These are phyloP conservation scores for Omphalea diandra DNA, from an alignment of 441 rosid genomes.

Conservation along the genomic window DNA sequence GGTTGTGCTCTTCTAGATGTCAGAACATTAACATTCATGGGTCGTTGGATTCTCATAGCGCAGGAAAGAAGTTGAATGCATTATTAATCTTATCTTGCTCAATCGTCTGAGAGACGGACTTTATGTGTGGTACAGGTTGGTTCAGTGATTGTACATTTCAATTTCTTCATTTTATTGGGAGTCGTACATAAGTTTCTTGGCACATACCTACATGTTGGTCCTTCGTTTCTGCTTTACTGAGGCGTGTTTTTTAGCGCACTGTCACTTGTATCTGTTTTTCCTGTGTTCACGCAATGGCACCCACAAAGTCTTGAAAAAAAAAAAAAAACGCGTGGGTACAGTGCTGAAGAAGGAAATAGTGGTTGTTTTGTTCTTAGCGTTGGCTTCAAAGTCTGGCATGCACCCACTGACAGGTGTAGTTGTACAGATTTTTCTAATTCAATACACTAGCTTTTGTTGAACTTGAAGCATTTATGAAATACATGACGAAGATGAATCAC, in stretches of 20 bases:
- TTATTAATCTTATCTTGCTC: not conserved
- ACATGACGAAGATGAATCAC: not conserved
- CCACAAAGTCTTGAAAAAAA: too few species aligned
- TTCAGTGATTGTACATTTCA: not conserved
- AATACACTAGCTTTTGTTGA: not conserved
- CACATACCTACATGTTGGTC: not conserved
- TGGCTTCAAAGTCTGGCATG: conserved; percentile 3
- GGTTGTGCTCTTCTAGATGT: not conserved
- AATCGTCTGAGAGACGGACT: not conserved
- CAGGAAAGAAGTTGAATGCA: too few species aligned
- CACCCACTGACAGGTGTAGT: not conserved
- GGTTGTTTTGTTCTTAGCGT: not conserved
- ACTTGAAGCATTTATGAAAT: not conserved
- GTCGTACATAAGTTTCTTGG: too few species aligned
- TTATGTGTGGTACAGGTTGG: not conserved
- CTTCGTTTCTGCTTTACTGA: not conserved
- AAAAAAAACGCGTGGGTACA: too few species aligned
- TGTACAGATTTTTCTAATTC: not conserved
- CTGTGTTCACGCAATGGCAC: not conserved
- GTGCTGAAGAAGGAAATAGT: too few species aligned
- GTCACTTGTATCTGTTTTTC: not conserved
- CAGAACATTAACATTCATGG: not conserved
- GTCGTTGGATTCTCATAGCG: not conserved
- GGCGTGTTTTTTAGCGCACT: not conserved
- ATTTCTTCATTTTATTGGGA: too few species aligned